Evolutionary conservation across 805 yeast species (phyloP).

Genomic region (Nakazawaea pomicola): DNA sequence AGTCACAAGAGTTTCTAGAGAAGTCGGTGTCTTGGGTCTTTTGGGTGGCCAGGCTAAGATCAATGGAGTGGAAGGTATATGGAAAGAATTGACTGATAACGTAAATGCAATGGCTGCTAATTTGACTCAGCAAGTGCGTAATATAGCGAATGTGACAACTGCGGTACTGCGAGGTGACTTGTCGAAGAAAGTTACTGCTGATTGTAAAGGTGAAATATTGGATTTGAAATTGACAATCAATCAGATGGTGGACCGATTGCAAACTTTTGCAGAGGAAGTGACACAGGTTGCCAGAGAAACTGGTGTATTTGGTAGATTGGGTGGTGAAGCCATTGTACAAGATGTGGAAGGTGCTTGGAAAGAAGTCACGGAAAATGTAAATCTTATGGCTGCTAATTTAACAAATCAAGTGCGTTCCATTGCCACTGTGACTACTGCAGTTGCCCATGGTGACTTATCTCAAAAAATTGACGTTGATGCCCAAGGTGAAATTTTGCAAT

Average conservation of each 20-base stretch:
- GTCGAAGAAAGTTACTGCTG: slow-evolving; percentile 80
- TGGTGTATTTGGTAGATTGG: slow-evolving; percentile 77
- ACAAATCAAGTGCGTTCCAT: slow-evolving; percentile 87
- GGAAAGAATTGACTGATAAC: slow-evolving; percentile 84
- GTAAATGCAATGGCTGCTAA: slow-evolving; percentile 89
- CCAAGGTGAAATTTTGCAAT: slow-evolving; percentile 83
- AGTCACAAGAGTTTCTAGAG: slow-evolving; percentile 82
- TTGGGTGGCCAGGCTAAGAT: slow-evolving; percentile 85
- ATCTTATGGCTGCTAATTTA: slow-evolving; percentile 81
- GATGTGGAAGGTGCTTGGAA: slow-evolving; percentile 90
- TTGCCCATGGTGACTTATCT: slow-evolving; percentile 82
- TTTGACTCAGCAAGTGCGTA: slow-evolving; percentile 82
- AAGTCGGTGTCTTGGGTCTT: slow-evolving; percentile 86
- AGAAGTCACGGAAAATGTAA: slow-evolving; percentile 82
- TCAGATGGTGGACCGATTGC: slow-evolving; percentile 84
- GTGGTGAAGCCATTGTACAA: slow-evolving; percentile 84
- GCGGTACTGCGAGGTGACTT: slow-evolving; percentile 84
- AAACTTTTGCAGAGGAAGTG: slow-evolving; percentile 77
- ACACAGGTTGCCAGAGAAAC: slow-evolving; percentile 86
- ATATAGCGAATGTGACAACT: slow-evolving; percentile 82
- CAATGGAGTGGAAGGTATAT: slow-evolving; percentile 76
- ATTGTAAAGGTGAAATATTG: slow-evolving; percentile 74
- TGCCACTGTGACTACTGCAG: slow-evolving; percentile 88
- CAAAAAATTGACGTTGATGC: slow-evolving; percentile 87
- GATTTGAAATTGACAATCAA: slow-evolving; percentile 80